Conservation (phyloP, 305 asterid species). For the Fraxinus angustifolia region DNA sequence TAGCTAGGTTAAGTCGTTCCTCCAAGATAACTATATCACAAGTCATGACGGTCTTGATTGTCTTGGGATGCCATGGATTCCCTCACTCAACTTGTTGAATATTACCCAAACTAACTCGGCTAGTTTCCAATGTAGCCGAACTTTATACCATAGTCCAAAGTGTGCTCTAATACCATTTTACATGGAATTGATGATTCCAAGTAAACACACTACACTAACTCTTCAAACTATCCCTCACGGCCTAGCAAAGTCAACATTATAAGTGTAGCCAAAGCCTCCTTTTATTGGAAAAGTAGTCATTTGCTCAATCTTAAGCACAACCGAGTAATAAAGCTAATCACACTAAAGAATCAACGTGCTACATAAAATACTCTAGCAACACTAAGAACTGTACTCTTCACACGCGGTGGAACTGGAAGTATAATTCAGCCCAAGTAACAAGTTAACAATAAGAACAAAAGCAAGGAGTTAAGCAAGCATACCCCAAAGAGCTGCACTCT, state of each 20-base stretch:
- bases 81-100: background rate
- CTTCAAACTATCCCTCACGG: background rate
- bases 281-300: background rate
- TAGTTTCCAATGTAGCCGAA: background rate
- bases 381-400: background rate
- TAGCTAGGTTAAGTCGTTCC: background rate
- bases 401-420: background rate
- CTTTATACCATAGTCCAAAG: background rate
- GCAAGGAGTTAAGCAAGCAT: constrained; percentile 27
- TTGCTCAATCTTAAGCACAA: background rate
- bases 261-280: background rate
- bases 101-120: background rate
- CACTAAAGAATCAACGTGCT: background rate
- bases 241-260: background rate
- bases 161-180: background rate
- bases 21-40: background rate
- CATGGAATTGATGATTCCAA: background rate
- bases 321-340: background rate
- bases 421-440: background rate
- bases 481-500: constrained; percentile 98
- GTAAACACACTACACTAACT: background rate
- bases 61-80: background rate
- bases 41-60: background rate
- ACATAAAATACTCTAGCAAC: background rate
- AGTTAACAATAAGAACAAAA: constrained; percentile 7